Evolutionary conservation across 1,284 basidiomycete species (phyloP).

Genomic region (Puccinia coronata): DNA sequence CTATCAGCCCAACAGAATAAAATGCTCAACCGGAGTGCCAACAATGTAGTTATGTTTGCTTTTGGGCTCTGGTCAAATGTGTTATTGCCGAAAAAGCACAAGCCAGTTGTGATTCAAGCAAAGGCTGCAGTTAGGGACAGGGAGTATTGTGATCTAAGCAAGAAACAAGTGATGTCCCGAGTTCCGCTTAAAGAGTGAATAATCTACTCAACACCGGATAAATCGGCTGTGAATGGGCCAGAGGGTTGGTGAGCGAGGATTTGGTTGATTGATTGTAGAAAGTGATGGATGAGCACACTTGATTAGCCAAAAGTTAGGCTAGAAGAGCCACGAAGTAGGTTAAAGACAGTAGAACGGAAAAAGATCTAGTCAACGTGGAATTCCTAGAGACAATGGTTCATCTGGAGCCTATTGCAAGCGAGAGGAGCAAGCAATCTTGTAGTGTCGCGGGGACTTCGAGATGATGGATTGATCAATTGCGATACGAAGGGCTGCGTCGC

Average conservation of each 20-base stretch:
- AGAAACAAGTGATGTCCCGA: not conserved
- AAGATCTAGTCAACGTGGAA: not conserved
- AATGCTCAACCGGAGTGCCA: not conserved
- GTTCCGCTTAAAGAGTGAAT: not conserved
- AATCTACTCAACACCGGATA: not conserved
- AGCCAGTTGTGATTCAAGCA: slow-evolving; percentile 22
- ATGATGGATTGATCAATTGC: not conserved
- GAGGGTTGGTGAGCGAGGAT: not conserved
- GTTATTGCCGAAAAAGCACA: not conserved
- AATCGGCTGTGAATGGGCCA: not conserved
- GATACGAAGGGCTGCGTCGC: not conserved
- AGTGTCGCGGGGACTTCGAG: not conserved
- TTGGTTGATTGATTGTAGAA: not conserved
- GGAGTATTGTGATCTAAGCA: not conserved
- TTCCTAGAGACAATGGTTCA: not conserved
- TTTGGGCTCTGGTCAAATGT: not conserved
- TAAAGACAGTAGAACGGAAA: not conserved
- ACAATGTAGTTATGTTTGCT: too few relatives aligned
- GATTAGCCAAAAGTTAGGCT: not conserved
- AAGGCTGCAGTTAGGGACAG: not conserved
- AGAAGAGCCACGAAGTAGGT: not conserved
- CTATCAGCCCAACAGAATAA: not conserved
- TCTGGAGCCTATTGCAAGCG: not conserved
- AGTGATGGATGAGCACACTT: not conserved
- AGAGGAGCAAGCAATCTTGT: not conserved